Conservation (phyloP, 2,329 filamentous ascomycete species). For the Neofusicoccum umdonicola region DNA sequence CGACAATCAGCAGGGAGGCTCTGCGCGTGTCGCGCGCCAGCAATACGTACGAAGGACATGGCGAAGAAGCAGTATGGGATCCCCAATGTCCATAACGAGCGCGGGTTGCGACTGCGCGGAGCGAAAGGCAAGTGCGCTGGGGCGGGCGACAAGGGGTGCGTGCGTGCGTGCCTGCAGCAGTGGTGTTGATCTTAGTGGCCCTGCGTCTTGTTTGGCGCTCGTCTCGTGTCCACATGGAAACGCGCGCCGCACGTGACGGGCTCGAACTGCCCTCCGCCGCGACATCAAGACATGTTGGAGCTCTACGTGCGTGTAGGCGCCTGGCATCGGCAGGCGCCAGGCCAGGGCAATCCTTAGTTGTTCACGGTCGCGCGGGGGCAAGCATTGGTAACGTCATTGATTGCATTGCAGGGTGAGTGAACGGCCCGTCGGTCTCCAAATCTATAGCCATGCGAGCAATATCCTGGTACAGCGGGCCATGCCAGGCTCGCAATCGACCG, state of each 20-base stretch:
- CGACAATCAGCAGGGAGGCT: neutral
- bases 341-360: neutral
- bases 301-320: neutral
- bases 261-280: neutral
- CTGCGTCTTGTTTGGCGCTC: conserved; percentile 3
- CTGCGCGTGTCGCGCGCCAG: neutral
- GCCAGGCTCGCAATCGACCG: conserved; percentile 9
- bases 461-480: neutral
- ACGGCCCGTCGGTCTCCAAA: conserved; percentile 10
- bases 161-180: conserved; percentile 6
- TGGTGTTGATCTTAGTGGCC: conserved; percentile 14
- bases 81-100: neutral
- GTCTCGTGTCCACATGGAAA: conserved; percentile 5
- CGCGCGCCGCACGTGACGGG: neutral
- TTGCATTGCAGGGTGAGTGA: conserved; percentile 1
- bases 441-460: conserved; percentile 4
- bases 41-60: conserved; percentile 15
- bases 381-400: neutral
- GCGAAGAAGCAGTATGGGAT: neutral
- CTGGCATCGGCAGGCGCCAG: neutral
- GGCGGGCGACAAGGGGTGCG: conserved; percentile 3
- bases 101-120: conserved; percentile 6
- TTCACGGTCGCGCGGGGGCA: neutral
- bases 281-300: neutral
- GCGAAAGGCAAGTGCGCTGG: conserved; percentile 5